Conservation (phyloP, 192 early-diverging fungal species). For the Coemansia erecta region DNA sequence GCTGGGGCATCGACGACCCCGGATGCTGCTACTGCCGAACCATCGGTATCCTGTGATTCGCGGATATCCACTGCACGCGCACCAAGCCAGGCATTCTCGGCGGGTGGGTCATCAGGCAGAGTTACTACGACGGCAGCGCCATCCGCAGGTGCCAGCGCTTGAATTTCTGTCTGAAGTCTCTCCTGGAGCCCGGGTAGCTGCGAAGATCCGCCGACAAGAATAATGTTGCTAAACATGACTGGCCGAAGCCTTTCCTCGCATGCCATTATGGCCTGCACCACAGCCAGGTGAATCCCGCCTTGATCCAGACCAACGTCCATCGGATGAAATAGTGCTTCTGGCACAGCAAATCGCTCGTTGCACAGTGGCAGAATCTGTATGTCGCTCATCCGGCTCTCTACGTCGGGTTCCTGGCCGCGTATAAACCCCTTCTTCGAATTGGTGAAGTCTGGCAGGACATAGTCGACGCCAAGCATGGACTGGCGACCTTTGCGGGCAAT, state of each 20-base stretch:
- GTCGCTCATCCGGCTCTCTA: slow-evolving; percentile 50
- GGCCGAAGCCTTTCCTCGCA: slow-evolving; percentile 85
- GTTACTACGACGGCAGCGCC: slow-evolving; percentile 7
- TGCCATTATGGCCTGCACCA: slow-evolving; percentile 88
- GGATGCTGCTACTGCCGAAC: slow-evolving; percentile 6
- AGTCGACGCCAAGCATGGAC: slow-evolving; percentile 21
- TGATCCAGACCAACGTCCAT: slow-evolving; percentile 86
- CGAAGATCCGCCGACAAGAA: slow-evolving; percentile 89
- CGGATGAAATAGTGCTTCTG: slow-evolving; percentile 97
- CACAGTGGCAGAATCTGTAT: slow-evolving; percentile 94
- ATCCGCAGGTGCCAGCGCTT: slow-evolving; percentile 72
- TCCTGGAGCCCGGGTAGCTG: slow-evolving; percentile 89
- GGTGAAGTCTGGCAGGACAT: slow-evolving; percentile 49
- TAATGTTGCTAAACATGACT: slow-evolving; percentile 90
- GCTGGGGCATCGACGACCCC: neutral
- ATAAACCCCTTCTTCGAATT: slow-evolving; percentile 33
- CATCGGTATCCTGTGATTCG: too few relatives aligned
- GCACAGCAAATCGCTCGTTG: slow-evolving; percentile 95
- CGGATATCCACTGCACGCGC: too few relatives aligned
- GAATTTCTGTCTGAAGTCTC: slow-evolving; percentile 93
- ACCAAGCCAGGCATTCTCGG: slow-evolving; percentile 25
- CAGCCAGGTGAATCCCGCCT: slow-evolving; percentile 89
- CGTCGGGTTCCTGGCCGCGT: slow-evolving; percentile 9
- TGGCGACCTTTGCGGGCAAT: slow-evolving; percentile 10
- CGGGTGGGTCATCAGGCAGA: slow-evolving; percentile 7